Percentiles rank a stretch among this genome's conserved stretches.
Conservation (phyloP, 768 basidiomycete species). For the Solioccasus polychromus region DNA sequence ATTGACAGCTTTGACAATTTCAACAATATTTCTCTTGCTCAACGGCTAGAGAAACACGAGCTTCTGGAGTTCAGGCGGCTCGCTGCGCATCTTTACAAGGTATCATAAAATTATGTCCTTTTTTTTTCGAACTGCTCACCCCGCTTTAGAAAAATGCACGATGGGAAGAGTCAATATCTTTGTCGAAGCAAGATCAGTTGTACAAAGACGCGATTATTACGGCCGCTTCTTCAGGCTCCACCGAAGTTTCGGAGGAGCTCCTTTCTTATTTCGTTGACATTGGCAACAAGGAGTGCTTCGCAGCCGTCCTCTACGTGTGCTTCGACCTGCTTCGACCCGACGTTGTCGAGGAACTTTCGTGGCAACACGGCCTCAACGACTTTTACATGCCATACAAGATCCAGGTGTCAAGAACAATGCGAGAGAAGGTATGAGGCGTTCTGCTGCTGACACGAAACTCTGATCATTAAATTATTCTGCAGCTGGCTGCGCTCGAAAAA, state of each 20-base stretch:
- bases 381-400: conserved; percentile 97
- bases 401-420: conserved; percentile 77
- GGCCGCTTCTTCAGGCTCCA: conserved; percentile 78
- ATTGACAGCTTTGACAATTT: conserved; percentile 99
- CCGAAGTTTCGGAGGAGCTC: conserved; percentile 91
- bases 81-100: conserved; percentile 96
- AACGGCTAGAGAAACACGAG: conserved; percentile 83
- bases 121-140: not conserved
- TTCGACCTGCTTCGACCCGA: conserved; percentile 95
- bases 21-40: conserved; percentile 84
- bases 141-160: conserved; percentile 76
- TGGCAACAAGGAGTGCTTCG: conserved; percentile 98
- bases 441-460: conserved; percentile 1
- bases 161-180: conserved; percentile 95
- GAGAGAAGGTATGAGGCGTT: conserved; percentile 59
- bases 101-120: conserved; percentile 24
- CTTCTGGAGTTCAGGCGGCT: conserved; percentile 93
- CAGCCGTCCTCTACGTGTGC: conserved; percentile 84
- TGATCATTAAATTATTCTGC: conserved; percentile 4
- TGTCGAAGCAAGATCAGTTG: conserved; percentile 94
- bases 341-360: conserved; percentile 90
- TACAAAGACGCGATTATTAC: conserved; percentile 98
- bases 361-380: conserved; percentile 95
- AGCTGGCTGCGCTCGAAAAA: conserved; percentile 81
- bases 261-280: conserved; percentile 97